Conservation (phyloP, 2,329 filamentous ascomycete genomes). For the Claviceps spartinae region DNA sequence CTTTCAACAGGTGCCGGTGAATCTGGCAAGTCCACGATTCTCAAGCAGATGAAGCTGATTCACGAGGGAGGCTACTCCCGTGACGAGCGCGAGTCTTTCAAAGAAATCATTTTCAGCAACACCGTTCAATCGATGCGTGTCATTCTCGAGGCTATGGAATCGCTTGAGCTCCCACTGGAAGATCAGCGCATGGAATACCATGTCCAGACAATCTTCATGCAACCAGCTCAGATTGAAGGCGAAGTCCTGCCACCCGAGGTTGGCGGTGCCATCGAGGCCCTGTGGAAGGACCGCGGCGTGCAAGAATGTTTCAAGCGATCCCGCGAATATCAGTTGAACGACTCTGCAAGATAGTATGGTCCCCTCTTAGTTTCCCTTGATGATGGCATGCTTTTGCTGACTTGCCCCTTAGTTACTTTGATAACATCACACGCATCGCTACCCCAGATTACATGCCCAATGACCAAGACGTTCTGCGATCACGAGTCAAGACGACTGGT, state of each 20-base stretch:
- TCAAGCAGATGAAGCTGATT: conserved; percentile 72
- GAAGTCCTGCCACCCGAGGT: conserved; percentile 91
- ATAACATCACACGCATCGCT: conserved; percentile 83
- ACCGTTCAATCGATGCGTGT: conserved; percentile 57
- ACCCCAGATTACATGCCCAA: conserved; percentile 88
- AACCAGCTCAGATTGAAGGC: conserved; percentile 90
- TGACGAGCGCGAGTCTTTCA: conserved; percentile 61
- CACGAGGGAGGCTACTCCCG: conserved; percentile 97
- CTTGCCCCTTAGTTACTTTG: conserved; percentile 63
- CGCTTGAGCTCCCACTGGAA: conserved; percentile 66
- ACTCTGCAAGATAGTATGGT: conserved; percentile 79
- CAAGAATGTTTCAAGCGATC: conserved; percentile 93
- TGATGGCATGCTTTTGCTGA: conserved; percentile 16
- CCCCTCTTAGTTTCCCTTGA: background rate
- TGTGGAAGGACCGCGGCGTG: conserved; percentile 88
- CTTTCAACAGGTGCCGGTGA: conserved; percentile 71
- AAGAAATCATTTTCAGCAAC: conserved; percentile 60
- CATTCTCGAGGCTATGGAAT: conserved; percentile 57
- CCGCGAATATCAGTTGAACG: conserved; percentile 90
- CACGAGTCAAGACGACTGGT: conserved; percentile 79
- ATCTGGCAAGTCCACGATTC: conserved; percentile 41
- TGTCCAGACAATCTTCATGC: conserved; percentile 97
- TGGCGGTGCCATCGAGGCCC: conserved; percentile 76
- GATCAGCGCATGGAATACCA: conserved; percentile 92
- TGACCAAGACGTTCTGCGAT: conserved; percentile 88